Conservation (phyloP, 164 flowering plant species). For the Pachysandra terminalis region DNA sequence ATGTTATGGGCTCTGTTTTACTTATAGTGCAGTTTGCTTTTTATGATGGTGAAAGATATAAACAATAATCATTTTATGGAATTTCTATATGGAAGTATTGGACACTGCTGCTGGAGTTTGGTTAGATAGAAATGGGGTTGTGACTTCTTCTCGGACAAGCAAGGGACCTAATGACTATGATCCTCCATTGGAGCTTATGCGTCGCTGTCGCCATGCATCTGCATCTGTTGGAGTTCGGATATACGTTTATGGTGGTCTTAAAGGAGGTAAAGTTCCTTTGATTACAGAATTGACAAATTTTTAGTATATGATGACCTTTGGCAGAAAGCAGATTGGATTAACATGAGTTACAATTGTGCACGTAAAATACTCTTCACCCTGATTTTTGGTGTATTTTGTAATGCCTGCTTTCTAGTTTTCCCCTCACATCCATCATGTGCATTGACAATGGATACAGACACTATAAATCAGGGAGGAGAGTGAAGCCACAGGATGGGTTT, state of each 20-base stretch:
- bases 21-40: neutral
- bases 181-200: slow-evolving; percentile 79
- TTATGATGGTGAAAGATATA: neutral
- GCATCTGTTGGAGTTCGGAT: slow-evolving; percentile 87
- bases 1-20: slow-evolving; percentile 12
- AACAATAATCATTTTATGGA: neutral
- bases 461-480: no score
- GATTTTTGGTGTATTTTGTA: no score
- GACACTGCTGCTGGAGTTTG: slow-evolving; percentile 99
- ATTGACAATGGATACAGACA: no score
- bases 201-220: slow-evolving; percentile 97
- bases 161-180: slow-evolving; percentile 62
- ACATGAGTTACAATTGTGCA: neutral
- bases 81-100: slow-evolving; percentile 46
- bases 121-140: slow-evolving; percentile 90
- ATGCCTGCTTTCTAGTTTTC: no score
- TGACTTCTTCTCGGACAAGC: slow-evolving; percentile 58
- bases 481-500: no score
- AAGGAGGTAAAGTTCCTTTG: slow-evolving; percentile 63
- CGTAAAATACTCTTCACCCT: no score
- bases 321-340: slow-evolving; percentile 1
- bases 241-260: slow-evolving; percentile 88
- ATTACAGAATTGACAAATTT: neutral
- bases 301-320: neutral
- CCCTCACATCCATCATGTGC: no score